A percentile compares a stretch with the other conserved stretches of the same genome.
These are phyloP conservation scores for Strigomonas galati DNA, from an alignment of 208 protist species.

Conservation along the genomic window DNA sequence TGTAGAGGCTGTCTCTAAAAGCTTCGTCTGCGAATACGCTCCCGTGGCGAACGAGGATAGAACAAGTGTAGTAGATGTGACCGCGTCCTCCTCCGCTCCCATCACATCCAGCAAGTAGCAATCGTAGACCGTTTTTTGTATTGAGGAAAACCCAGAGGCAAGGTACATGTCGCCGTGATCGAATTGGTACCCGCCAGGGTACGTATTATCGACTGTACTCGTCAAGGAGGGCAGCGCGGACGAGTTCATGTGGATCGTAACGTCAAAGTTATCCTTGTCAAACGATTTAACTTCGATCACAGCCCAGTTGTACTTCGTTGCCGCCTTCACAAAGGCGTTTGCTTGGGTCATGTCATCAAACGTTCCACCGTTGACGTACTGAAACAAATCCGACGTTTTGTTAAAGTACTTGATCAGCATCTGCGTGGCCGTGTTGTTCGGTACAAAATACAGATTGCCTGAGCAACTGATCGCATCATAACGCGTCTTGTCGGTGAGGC, in stretches of 20 bases:
- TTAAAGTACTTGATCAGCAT: conserved; percentile 34
- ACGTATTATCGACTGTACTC: conserved; percentile 14
- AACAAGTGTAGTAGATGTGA: conserved; percentile 19
- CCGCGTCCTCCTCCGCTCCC: conserved; percentile 9
- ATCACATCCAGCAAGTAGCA: no score
- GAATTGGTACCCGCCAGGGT: conserved; percentile 24
- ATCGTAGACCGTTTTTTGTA: conserved; percentile 44
- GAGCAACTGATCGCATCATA: conserved; percentile 33
- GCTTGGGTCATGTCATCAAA: conserved; percentile 19
- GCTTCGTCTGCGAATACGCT: conserved; percentile 26
- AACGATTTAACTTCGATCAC: conserved; percentile 39
- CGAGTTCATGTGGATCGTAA: conserved; percentile 45
- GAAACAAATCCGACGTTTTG: conserved; percentile 30
- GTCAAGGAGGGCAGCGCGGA: conserved; percentile 26
- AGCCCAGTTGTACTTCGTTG: conserved; percentile 32
- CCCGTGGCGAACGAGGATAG: conserved; percentile 41
- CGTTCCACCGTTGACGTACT: conserved; percentile 37
- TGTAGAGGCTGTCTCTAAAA: conserved; percentile 27
- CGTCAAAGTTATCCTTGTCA: conserved; percentile 26
- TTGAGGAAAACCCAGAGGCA: conserved; percentile 46
- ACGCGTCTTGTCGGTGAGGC: conserved; percentile 17
- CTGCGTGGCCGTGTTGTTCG: conserved; percentile 24
- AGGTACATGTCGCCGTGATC: conserved; percentile 25
- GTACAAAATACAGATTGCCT: conserved; percentile 48
- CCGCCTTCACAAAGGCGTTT: conserved; percentile 14